These are phyloP conservation scores for Pseudocercospora fuligena DNA, from an alignment of 2,329 filamentous ascomycete genomes.

Conservation along the genomic window DNA sequence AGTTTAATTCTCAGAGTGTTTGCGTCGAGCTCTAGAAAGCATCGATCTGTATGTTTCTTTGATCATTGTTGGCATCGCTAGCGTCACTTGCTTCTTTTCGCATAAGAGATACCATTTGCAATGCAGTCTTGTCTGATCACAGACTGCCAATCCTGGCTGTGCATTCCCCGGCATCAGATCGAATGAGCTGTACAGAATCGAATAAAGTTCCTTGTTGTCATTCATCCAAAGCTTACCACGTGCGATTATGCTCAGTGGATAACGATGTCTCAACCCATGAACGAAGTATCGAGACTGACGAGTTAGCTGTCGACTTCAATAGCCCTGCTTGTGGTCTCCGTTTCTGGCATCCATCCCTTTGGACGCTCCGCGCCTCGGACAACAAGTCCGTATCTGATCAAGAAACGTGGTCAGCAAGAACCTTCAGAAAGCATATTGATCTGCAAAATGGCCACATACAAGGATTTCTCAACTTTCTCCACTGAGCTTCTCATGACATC, in stretches of 20 bases:
- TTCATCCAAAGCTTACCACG: neutral
- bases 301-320: slow-evolving; percentile 47
- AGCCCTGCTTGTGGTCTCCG: slow-evolving; percentile 45
- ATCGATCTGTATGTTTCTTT: too few species aligned
- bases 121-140: neutral
- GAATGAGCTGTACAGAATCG: neutral
- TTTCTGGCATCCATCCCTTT: slow-evolving; percentile 88
- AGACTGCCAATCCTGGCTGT: neutral
- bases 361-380: slow-evolving; percentile 88
- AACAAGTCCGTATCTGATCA: slow-evolving; percentile 71
- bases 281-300: neutral
- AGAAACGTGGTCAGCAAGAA: slow-evolving; percentile 1
- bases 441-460: slow-evolving; percentile 19
- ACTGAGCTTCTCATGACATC: slow-evolving; percentile 86
- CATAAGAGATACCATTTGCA: too few species aligned
- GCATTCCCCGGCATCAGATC: neutral
- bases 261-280: neutral
- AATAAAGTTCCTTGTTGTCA: neutral
- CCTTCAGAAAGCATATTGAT: neutral
- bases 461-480: slow-evolving; percentile 80
- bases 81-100: too few species aligned
- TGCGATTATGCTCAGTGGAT: neutral
- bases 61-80: too few species aligned
- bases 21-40: neutral
- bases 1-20: neutral